phyloP scores from a whole-genome alignment of 768 basidiomycete genomes.

The Psilocybe azurescens region DNA sequence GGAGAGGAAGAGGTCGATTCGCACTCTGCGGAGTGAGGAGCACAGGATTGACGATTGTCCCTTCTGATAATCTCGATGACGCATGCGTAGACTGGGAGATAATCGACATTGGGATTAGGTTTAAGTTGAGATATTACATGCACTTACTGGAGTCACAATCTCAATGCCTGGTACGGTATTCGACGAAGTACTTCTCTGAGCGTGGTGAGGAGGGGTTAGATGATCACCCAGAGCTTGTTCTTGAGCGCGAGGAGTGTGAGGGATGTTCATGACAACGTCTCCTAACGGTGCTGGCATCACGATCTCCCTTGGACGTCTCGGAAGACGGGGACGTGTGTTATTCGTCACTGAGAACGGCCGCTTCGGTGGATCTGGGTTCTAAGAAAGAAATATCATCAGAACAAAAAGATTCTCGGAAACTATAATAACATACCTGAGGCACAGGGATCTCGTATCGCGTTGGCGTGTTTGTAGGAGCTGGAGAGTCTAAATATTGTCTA shows the following conservation, averaged over 20 bases:
- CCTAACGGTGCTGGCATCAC: slow-evolving; percentile 26
- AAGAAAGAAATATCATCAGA: background rate
- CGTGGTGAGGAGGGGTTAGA: background rate
- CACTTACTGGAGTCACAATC: slow-evolving; percentile 17
- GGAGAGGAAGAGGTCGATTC: slow-evolving; percentile 25
- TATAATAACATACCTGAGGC: background rate
- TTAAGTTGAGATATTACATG: background rate
- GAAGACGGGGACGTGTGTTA: slow-evolving; percentile 15
- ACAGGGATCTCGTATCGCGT: background rate
- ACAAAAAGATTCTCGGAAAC: background rate
- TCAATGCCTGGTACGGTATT: slow-evolving; percentile 17
- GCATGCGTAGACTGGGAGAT: slow-evolving; percentile 9
- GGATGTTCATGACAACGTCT: slow-evolving; percentile 20
- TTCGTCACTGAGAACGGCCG: slow-evolving; percentile 1
- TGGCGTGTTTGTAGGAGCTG: slow-evolving; percentile 5
- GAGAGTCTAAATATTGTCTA: slow-evolving; percentile 24
- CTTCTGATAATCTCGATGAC: slow-evolving; percentile 29
- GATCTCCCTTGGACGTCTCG: slow-evolving; percentile 37
- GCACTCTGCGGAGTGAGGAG: slow-evolving; percentile 51
- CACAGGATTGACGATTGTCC: slow-evolving; percentile 38
- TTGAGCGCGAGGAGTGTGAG: background rate
- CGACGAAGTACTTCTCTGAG: background rate
- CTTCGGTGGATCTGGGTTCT: slow-evolving; percentile 2
- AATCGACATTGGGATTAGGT: background rate
- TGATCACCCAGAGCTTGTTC: background rate